These are phyloP conservation scores for Plantago coronopus DNA, from an alignment of 305 asterid genomes.

Conservation along the genomic window DNA sequence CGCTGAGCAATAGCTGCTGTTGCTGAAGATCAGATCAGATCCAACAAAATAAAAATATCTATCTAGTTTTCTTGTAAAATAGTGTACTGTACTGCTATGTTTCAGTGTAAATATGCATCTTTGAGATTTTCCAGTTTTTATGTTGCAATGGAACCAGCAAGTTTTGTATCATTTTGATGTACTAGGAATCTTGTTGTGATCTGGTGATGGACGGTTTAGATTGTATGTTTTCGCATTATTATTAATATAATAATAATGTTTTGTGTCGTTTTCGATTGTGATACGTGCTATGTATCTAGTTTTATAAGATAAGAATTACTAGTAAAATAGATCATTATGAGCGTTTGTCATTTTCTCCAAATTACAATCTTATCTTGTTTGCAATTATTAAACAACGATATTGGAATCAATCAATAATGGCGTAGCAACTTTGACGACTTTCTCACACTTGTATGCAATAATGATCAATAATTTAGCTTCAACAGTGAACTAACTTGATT, in stretches of 20 bases:
- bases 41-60: neutral
- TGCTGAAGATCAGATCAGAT: neutral
- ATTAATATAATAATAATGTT: too few species aligned
- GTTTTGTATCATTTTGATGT: too few species aligned
- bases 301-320: too few species aligned
- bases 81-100: too few species aligned
- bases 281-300: too few species aligned
- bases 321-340: neutral
- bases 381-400: neutral
- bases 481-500: neutral
- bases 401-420: neutral
- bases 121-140: too few species aligned
- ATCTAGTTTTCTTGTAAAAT: neutral
- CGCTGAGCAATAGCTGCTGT: conserved; percentile 30
- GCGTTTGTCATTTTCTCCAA: neutral
- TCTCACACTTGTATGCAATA: neutral
- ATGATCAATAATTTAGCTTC: neutral
- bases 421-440: neutral
- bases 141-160: too few species aligned
- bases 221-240: too few species aligned
- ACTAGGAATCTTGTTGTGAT: too few species aligned
- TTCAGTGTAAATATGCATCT: too few species aligned
- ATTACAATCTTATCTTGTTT: conserved; percentile 2
- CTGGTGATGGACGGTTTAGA: too few species aligned
- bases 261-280: too few species aligned